Conservation (phyloP, 495 filamentous ascomycete genomes). For the Hypoxylon rickii region DNA sequence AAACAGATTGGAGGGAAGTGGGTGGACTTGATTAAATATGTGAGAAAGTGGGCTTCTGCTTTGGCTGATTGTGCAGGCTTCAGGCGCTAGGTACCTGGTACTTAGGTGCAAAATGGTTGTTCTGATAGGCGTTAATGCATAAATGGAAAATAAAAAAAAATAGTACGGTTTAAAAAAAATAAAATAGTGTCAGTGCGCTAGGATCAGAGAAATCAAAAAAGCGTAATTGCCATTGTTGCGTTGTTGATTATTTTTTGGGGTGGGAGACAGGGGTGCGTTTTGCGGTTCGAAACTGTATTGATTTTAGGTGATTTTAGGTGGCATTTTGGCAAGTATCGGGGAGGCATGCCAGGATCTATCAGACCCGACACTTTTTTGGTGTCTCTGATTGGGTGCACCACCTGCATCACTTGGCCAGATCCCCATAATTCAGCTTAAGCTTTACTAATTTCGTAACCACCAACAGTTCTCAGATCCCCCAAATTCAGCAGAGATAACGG, state of each 20-base stretch:
- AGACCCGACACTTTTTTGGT: conserved; percentile 23
- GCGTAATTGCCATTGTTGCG: conserved; percentile 6
- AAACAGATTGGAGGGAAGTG: conserved; percentile 47
- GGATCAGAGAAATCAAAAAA: conserved; percentile 24
- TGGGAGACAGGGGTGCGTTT: conserved; percentile 44
- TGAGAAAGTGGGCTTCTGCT: conserved; percentile 26
- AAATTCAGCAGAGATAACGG: conserved; percentile 5
- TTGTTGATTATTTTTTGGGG: conserved; percentile 38
- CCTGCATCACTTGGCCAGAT: too few relatives aligned
- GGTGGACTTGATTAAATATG: conserved; percentile 55
- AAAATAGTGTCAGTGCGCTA: conserved; percentile 30
- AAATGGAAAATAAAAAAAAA: too few relatives aligned
- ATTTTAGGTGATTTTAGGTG: conserved; percentile 42
- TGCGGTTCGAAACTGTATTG: conserved; percentile 26
- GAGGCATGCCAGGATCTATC: not conserved
- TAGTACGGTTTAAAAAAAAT: too few relatives aligned
- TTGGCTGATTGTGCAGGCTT: conserved; percentile 54
- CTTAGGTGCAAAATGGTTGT: too few relatives aligned
- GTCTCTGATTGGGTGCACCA: conserved; percentile 42
- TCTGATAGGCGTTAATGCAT: too few relatives aligned
- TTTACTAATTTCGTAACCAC: conserved; percentile 20
- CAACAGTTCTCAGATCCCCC: conserved; percentile 8
- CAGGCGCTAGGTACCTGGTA: too few relatives aligned
- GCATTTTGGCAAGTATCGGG: conserved; percentile 27
- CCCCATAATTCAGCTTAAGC: conserved; percentile 1